Conservation (phyloP, 305 asterid species). For the Solanum hybrid region DNA sequence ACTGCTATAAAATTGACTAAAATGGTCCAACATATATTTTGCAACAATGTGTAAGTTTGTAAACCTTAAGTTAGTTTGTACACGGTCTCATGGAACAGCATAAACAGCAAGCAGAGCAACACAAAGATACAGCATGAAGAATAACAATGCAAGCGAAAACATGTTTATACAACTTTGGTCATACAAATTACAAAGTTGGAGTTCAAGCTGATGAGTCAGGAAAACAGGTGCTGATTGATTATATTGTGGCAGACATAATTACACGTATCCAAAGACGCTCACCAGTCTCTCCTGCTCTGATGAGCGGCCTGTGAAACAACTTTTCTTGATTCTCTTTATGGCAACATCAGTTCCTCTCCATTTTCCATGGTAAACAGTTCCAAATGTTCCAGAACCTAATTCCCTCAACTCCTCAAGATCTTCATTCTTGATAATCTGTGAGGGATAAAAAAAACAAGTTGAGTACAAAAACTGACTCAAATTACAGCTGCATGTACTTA, state of each 20-base stretch:
- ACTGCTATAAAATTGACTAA: not conserved
- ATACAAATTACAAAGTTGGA: not conserved
- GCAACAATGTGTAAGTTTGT: not conserved
- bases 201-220: not conserved
- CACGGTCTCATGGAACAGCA: not conserved
- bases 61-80: not conserved
- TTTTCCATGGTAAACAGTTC: constrained; percentile 93
- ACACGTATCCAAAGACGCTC: constrained; percentile 13
- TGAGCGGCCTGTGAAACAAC: constrained; percentile 78
- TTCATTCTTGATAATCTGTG: constrained; percentile 63
- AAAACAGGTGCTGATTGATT: not conserved
- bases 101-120: not conserved
- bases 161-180: not conserved
- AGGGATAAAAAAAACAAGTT: constrained; percentile 8
- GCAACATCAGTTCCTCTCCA: constrained; percentile 99
- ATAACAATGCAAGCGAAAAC: not conserved
- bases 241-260: not conserved
- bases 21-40: not conserved
- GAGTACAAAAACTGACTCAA: not conserved
- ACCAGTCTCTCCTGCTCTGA: constrained; percentile 85
- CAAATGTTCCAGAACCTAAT: constrained; percentile 92
- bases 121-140: constrained; percentile 1
- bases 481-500: not conserved
- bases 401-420: constrained; percentile 94
- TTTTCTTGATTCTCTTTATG: constrained; percentile 82